Evolutionary conservation across 345 rosid species (phyloP).

Genomic region (Cardamine resedifolia): DNA sequence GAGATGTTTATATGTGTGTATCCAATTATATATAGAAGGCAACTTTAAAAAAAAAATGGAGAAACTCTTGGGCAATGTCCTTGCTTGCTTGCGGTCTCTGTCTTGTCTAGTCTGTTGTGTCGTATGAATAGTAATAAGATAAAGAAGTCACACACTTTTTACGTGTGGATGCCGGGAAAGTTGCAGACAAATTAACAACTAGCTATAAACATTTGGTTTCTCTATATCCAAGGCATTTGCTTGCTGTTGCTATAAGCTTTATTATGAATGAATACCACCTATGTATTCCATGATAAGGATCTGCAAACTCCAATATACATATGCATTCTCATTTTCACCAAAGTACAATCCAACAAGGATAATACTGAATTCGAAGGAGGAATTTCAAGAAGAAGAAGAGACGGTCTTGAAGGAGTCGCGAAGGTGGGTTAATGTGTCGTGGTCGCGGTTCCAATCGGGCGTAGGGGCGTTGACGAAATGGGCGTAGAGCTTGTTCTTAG

Average conservation of each 20-base stretch:
- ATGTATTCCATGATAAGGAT: neutral
- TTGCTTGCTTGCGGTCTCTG: slow-evolving; percentile 14
- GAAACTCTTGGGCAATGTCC: slow-evolving; percentile 19
- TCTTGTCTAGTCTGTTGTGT: slow-evolving; percentile 34
- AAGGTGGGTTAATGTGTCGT: slow-evolving; percentile 68
- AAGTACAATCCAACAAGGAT: slow-evolving; percentile 5
- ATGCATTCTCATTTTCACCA: neutral
- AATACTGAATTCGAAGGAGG: neutral
- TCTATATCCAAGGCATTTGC: slow-evolving; percentile 12
- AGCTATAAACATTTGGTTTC: neutral
- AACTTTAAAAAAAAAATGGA: slow-evolving; percentile 5
- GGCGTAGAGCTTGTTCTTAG: slow-evolving; percentile 84
- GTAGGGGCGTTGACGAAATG: slow-evolving; percentile 89
- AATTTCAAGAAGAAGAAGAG: slow-evolving; percentile 28
- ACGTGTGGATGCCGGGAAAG: slow-evolving; percentile 6
- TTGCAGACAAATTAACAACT: neutral
- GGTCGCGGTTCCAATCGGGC: slow-evolving; percentile 82
- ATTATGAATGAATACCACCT: too few species aligned
- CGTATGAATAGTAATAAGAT: slow-evolving; percentile 1
- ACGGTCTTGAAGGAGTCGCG: slow-evolving; percentile 88
- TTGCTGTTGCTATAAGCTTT: too few species aligned
- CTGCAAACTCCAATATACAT: neutral
- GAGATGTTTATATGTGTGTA: neutral
- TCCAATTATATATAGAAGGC: neutral
- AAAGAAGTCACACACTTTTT: neutral